Percentiles rank a stretch among this genome's conserved stretches.
These are phyloP conservation scores for Eucalyptus melliodora DNA, from an alignment of 345 rosid species.

Conservation along the genomic window DNA sequence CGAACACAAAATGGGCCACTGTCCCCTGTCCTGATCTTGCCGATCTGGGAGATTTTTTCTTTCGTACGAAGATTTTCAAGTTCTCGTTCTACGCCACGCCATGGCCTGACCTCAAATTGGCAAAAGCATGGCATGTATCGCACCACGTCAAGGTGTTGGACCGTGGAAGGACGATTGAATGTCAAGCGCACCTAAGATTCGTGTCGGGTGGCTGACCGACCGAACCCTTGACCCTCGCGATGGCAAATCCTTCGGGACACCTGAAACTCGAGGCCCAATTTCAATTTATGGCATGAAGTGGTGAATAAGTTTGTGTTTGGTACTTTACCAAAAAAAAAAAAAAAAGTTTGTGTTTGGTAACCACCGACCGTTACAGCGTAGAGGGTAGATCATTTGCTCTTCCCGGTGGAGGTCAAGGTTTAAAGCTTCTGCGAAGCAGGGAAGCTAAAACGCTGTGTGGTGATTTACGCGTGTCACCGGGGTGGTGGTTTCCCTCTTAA, in stretches of 20 bases:
- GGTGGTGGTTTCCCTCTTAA: fast-evolving
- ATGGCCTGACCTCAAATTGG: not conserved
- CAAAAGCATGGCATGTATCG: not conserved
- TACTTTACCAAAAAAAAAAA: too few species aligned
- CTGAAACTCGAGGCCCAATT: too few species aligned
- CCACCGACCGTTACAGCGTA: too few species aligned
- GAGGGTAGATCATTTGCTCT: too few species aligned
- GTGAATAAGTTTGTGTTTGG: not conserved
- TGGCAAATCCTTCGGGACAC: not conserved
- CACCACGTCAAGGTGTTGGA: not conserved
- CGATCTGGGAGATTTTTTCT: not conserved
- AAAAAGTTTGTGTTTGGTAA: too few species aligned
- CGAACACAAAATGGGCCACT: not conserved
- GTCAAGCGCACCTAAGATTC: too few species aligned
- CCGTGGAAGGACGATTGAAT: not conserved
- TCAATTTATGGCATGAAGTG: not conserved
- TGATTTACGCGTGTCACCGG: too few species aligned
- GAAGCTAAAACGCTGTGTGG: too few species aligned
- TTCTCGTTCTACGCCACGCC: not conserved
- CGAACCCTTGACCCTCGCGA: not conserved
- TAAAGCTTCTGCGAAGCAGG: fast-evolving
- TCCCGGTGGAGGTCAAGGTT: too few species aligned
- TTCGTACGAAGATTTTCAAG: not conserved
- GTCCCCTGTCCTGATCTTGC: not conserved
- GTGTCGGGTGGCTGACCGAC: not conserved